Conservation (phyloP, 495 filamentous ascomycete species). For the Bacidia rubella region DNA sequence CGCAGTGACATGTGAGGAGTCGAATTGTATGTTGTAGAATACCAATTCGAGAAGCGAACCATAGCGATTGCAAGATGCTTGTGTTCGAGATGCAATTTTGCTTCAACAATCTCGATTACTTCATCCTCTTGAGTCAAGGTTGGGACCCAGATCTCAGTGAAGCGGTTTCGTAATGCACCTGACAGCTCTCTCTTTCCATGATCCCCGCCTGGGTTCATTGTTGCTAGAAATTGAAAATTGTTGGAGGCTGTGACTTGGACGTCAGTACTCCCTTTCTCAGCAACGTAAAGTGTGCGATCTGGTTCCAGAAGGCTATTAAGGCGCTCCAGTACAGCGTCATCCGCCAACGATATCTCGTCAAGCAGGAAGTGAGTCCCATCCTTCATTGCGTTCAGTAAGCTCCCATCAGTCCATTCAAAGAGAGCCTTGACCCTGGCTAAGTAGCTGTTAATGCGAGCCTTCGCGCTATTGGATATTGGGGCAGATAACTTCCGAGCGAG, state of each 20-base stretch:
- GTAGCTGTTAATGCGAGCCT: slow-evolving; percentile 43
- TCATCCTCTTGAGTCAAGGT: slow-evolving; percentile 66
- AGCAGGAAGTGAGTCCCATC: slow-evolving; percentile 80
- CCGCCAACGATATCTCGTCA: slow-evolving; percentile 94
- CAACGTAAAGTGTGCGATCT: slow-evolving; percentile 69
- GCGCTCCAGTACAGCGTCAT: slow-evolving; percentile 92
- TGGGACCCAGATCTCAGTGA: slow-evolving; percentile 98
- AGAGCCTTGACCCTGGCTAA: slow-evolving; percentile 57
- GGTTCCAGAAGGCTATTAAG: slow-evolving; percentile 97
- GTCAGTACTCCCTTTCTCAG: slow-evolving; percentile 79
- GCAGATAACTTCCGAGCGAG: slow-evolving; percentile 23
- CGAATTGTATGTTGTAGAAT: slow-evolving; percentile 61
- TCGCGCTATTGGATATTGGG: slow-evolving; percentile 35
- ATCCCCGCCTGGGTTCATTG: slow-evolving; percentile 98
- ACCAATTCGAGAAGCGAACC: slow-evolving; percentile 85
- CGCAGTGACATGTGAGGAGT: slow-evolving; percentile 70
- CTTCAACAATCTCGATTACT: slow-evolving; percentile 69
- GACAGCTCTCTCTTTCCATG: slow-evolving; percentile 97
- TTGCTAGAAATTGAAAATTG: slow-evolving; percentile 91
- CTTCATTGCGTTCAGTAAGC: slow-evolving; percentile 90
- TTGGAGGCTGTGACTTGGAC: slow-evolving; percentile 62
- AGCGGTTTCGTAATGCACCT: slow-evolving; percentile 85
- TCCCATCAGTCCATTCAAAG: slow-evolving; percentile 95
- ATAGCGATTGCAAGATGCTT: slow-evolving; percentile 45
- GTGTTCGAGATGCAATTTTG: slow-evolving; percentile 45